Percentiles rank a stretch among this genome's conserved stretches.
Conservation (phyloP, 768 basidiomycete genomes). For the Hericium erinaceus region DNA sequence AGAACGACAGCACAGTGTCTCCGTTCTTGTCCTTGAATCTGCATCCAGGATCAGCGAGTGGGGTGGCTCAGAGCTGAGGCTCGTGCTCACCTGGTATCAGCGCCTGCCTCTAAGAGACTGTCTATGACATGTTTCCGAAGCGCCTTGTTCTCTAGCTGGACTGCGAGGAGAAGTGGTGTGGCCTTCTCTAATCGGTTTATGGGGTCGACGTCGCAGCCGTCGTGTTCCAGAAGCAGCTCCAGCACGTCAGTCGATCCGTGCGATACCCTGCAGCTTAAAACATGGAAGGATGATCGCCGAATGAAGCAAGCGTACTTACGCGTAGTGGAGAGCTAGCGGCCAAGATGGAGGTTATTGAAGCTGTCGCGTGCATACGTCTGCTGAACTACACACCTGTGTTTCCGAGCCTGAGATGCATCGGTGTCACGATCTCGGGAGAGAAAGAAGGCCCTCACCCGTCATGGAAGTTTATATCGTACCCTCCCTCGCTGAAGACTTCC, state of each 20-base stretch:
- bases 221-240: constrained; percentile 63
- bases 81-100: constrained; percentile 49
- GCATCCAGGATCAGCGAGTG: neutral
- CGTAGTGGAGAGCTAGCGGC: constrained; percentile 55
- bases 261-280: constrained; percentile 30
- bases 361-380: neutral
- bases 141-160: constrained; percentile 45
- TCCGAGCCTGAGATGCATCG: constrained; percentile 35
- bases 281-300: constrained; percentile 1
- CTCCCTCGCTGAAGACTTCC: constrained; percentile 46
- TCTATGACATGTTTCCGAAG: constrained; percentile 45
- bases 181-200: constrained; percentile 58
- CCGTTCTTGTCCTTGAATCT: constrained; percentile 72
- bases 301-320: constrained; percentile 35
- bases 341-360: neutral
- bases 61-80: neutral
- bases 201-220: constrained; percentile 76
- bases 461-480: constrained; percentile 64
- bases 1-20: constrained; percentile 43
- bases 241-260: constrained; percentile 54
- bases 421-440: neutral
- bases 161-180: constrained; percentile 74
- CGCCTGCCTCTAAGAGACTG: constrained; percentile 71
- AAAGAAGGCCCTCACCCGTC: constrained; percentile 52
- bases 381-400: constrained; percentile 56